Percentiles rank a stretch among this genome's conserved stretches.
Conservation (phyloP, 2,329 filamentous ascomycete genomes). For the Xylaria sp. region DNA sequence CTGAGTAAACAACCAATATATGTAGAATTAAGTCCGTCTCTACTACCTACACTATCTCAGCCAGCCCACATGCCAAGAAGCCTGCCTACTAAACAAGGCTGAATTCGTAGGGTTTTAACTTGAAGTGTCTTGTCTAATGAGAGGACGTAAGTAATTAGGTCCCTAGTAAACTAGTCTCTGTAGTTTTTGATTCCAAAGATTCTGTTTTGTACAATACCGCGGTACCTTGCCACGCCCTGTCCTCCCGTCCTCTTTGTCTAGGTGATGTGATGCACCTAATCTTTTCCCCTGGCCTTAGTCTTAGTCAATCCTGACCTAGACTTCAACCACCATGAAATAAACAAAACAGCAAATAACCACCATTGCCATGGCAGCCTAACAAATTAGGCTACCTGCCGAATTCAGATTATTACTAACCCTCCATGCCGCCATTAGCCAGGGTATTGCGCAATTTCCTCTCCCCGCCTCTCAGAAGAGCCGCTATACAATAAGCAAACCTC, state of each 20-base stretch:
- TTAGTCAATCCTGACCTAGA: neutral
- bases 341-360: conserved; percentile 4
- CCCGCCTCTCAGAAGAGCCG: conserved; percentile 5
- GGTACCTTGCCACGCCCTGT: neutral
- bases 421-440: conserved; percentile 20
- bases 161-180: neutral
- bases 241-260: conserved; percentile 3
- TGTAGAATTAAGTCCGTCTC: conserved; percentile 22
- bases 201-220: conserved; percentile 25
- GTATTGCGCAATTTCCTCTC: conserved; percentile 10
- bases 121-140: neutral
- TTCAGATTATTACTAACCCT: conserved; percentile 10
- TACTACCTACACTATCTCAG: neutral
- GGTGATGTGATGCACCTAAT: neutral
- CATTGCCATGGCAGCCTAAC: conserved; percentile 2
- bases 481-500: conserved; percentile 24
- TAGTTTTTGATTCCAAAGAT: conserved; percentile 13
- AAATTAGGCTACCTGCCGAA: conserved; percentile 4
- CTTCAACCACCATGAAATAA: neutral
- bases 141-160: neutral
- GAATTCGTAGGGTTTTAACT: neutral
- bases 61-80: neutral
- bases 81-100: neutral
- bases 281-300: neutral
- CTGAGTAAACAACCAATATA: conserved; percentile 8